phyloP scores from a whole-genome alignment of 192 early-diverging fungal genomes.

The Gonapodya prolifera region DNA sequence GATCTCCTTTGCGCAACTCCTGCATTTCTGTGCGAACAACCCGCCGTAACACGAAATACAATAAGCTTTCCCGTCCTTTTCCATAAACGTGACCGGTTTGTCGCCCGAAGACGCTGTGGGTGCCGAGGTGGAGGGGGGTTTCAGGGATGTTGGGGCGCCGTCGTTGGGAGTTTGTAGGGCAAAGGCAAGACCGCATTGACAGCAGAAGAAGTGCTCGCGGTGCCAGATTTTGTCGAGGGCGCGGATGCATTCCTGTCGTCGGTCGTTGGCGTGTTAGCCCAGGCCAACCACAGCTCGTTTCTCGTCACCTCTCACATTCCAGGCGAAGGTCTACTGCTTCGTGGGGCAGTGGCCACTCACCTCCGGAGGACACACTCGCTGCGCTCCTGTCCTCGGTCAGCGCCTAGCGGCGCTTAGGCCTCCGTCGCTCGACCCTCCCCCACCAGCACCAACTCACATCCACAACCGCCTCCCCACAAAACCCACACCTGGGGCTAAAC shows the following conservation, averaged over 20 bases:
- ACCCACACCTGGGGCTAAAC: constrained; percentile 20
- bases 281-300: too few species aligned
- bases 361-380: neutral
- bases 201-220: constrained; percentile 29
- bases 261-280: too few species aligned
- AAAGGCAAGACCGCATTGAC: constrained; percentile 19
- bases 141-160: too few species aligned
- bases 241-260: constrained; percentile 18
- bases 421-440: neutral
- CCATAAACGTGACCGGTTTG: constrained; percentile 4
- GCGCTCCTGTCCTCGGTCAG: too few species aligned
- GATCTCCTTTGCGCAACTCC: constrained; percentile 18
- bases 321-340: too few species aligned
- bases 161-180: too few species aligned
- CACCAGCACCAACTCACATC: too few species aligned
- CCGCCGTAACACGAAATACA: constrained; percentile 23
- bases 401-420: too few species aligned
- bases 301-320: too few species aligned
- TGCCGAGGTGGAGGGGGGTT: too few species aligned
- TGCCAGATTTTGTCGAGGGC: constrained; percentile 21
- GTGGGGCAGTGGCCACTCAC: neutral
- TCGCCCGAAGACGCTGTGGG: too few species aligned
- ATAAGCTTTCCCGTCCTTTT: constrained; percentile 11
- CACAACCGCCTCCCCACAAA: constrained; percentile 16
- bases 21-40: constrained; percentile 23